Evolutionary conservation across 306 rosid genomes (phyloP), one percentile per base, ranked within the genome.

Genomic region (Quercus aquifolioides): DNA sequence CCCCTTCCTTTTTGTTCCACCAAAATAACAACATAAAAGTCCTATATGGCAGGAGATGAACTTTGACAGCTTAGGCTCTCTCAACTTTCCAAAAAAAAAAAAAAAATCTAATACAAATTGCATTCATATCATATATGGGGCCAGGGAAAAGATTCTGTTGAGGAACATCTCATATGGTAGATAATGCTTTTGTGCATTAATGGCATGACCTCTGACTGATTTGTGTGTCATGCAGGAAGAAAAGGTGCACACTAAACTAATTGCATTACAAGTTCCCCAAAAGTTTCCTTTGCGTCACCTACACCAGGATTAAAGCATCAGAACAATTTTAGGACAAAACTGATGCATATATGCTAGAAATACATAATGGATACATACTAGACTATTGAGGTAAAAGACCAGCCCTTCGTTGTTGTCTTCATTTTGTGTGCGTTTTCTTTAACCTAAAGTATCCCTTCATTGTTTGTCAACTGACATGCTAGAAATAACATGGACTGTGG

Each of bases 141-240:
- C 28, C 1, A 26, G 28, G 28, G 28, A 63, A 19, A 26, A 26
- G 12, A 1, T 46, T 11, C 1, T 30, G 5, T 28, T 63, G 49
- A 17, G 26, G 21, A 17, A 65, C 19, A 1, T 65, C 71, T 0
- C 49, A 65, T 7, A 65, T 33, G 21, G 13, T 33, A 67, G 14
- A 67, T 67, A 67, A 67, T 19, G 51, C 17, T 18, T 11, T 9
- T 18, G 49, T 33, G 23, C 26, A 7, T 67, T 3, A 9, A 3
- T 67, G 38, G 13, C 2, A 25, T 25, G 26, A 25, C 2, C 6
- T 19, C 52, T 67, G 49, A 2, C 63, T 30, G 80, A 35, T 28
- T 21, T 51, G 28, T 11, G 30, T 75, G 65, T 75, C 73, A 38
- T 7, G 65, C 80, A 80, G 84, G 79, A 75, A 74, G 30, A 80